Evolutionary conservation across 2,329 filamentous ascomycete species (phyloP), one percentile per base, ranked within the genome.

Genomic region (Phialemoniopsis sp.): DNA sequence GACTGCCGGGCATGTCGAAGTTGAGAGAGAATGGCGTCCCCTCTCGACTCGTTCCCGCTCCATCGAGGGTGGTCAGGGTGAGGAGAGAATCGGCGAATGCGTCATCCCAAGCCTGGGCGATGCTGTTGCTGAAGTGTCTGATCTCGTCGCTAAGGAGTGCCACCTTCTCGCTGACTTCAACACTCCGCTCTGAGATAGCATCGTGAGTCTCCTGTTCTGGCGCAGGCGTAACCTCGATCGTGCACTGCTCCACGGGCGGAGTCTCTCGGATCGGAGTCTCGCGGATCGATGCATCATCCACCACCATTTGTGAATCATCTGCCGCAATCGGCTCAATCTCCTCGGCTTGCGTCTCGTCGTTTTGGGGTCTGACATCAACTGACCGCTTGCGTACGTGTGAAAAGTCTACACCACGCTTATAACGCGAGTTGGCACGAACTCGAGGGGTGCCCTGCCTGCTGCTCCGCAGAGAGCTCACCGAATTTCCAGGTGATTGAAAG

Each of bases 41-140:
- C 58, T 19, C 59, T 56, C 33, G 41, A 47, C n/a, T 44, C 42
- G 21, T 10, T 6, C 21, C 21, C 6, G 21, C 10, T 4, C 42
- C 42, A 9, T 43, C 43, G 19, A 38, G 18, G 10, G 21, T 26
- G 6, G 21, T 26, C 10, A 37, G 45, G 2, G 55, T 50, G 26
- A 75, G 61, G 10, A 78, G 49, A 9, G 71, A 73, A 50, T 85
- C 81, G 55, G 88, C 90, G 67, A 97, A 96, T 2, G 90, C 90
- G 53, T 93, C 87, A 54, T 97, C 90, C 54, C 90, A 94, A 42
- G 93, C 87, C 60, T 89, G 88, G 36, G 89, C 88, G 45, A 96
- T 82, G 52, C 89, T 89, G 51, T 78, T 80, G 50, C 89, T 95
- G 41, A 94, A 85, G 51, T 91, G 84, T 7, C 88, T 76, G 39